Base-by-base conservation (phyloP, 2,329 filamentous ascomycete species). In the Apiospora koreana region DNA sequence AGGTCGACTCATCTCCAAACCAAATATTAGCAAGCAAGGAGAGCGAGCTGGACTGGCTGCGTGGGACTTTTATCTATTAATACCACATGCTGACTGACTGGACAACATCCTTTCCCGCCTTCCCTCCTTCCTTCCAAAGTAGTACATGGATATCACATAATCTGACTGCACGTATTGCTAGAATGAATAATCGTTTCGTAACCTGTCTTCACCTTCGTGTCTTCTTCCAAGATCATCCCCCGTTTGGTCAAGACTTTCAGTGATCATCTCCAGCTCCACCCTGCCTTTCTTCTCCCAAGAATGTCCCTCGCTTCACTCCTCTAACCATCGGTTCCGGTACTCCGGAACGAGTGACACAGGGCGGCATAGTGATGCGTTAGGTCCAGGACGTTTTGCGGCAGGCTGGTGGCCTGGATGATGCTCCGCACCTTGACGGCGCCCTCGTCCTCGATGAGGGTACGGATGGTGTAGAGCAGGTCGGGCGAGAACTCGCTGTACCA, bases 401-500 rank as follows among this genome's bases (percentile, higher is more conserved):
- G 84, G 80, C 93, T 97, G 2, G 95, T 98, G 1, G 95, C 94
- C 82, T 99, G 96, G 69, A 99, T 94, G 78, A 99, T 97, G 81
- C 94, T 98, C 78, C 96, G 89, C 69, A 99, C 93, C 83, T 99
- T 99, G 81, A 99, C 94, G 1, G 95, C 95, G 71, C 96, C 96
- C 82, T 99, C 96, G 75, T 98, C 95, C 82, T 98, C 96, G 79
- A 99, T 99, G 74, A 99, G 86, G 74, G 93, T 94, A 72, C 96
- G 92, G 77, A 98, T 93, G 3, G 93, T 92, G 81, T 91, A 94
- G 69, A 99, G 88, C 58, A 99, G 87, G 74, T 95, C 91, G 0
- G 96, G 96, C 23, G 95, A 98, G 83, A 99, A 99, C 88, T 99
- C 96, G 70, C 95, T 98, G 84, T 99, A 99, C 96, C 96, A 99